Base-by-base conservation (phyloP, 2,329 filamentous ascomycete genomes). In the Coccinonectria pachysandricola region DNA sequence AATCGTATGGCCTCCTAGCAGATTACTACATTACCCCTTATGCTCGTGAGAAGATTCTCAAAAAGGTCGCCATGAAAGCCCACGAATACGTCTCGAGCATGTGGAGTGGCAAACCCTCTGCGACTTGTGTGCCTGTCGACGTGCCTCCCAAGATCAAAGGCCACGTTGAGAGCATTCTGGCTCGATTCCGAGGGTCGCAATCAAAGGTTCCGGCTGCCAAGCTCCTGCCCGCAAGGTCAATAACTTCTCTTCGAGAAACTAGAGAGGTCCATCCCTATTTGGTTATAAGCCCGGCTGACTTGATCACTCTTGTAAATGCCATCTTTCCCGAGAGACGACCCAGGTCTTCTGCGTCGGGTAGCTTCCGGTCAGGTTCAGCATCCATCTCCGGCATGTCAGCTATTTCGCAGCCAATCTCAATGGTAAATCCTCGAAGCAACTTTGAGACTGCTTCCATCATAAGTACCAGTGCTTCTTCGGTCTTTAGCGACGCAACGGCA, bases 1-100 rank as follows among this genome's bases (percentile, higher is more conserved):
- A 98, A 68, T 86, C 68, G 27, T 68, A 75, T 40, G 72, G 74
- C 28, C 73, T 81, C 60, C 78, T 96, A 62, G 71, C 84, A 30
- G 84, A 93, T 45, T 88, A 93, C 52, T 84, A 94, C 57, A 85
- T 96, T 44, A 87, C 82, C 25, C 84, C 92, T 42, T 85, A 88
- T 54, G 86, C 85, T 21, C 75, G 91, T 21, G 82, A 93, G 46
- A 87, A 78, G 53, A 80, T 81, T 30, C 60, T 81, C 30, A 78
- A 77, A 45, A 80, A 88, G 49, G 79, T 95, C 30, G 85, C 81
- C 29, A 75, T 81, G 50, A 75, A 79, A 36, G 80, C 83, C 25
- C 80, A 87, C 48, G 78, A 81, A 45, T 70, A 83, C 37, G 83
- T 88, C 8, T 74, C 82, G 33, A 82, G 87, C 45, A 76, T 85